phyloP scores from a whole-genome alignment of 805 yeast species.

The Hanseniaspora occidentalis region DNA sequence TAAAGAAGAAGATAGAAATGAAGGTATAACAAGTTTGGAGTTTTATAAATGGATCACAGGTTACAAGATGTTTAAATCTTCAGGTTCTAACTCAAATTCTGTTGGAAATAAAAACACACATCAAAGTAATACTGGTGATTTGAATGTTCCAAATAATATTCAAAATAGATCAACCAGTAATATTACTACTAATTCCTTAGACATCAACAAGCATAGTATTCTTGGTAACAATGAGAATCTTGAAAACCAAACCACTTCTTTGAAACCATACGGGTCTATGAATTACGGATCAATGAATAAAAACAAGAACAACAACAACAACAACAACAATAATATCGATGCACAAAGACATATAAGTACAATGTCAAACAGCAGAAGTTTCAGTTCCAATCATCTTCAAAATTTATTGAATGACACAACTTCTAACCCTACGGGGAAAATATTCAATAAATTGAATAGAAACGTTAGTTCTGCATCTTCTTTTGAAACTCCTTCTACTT shows the following conservation, averaged over 20 bases:
- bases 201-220: conserved; percentile 13
- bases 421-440: conserved; percentile 4
- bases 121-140: too few species aligned
- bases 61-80: conserved; percentile 26
- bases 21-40: conserved; percentile 75
- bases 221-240: background rate
- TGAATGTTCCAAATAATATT: background rate
- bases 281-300: background rate
- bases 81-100: background rate
- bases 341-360: too few species aligned
- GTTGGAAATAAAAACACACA: too few species aligned
- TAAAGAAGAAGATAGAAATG: conserved; percentile 74
- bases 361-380: too few species aligned
- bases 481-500: too few species aligned
- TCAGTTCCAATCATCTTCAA: too few species aligned
- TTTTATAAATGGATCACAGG: conserved; percentile 77
- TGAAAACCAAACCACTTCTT: background rate
- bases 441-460: conserved; percentile 18
- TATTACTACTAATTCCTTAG: background rate
- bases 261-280: background rate
- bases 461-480: too few species aligned
- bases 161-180: background rate
- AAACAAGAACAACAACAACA: background rate
- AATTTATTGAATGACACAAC: too few species aligned
- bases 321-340: too few species aligned